Evolutionary conservation across 257 asterid genomes (phyloP), one percentile per base, ranked within the genome.

Genomic region (Nicotiana otophora): DNA sequence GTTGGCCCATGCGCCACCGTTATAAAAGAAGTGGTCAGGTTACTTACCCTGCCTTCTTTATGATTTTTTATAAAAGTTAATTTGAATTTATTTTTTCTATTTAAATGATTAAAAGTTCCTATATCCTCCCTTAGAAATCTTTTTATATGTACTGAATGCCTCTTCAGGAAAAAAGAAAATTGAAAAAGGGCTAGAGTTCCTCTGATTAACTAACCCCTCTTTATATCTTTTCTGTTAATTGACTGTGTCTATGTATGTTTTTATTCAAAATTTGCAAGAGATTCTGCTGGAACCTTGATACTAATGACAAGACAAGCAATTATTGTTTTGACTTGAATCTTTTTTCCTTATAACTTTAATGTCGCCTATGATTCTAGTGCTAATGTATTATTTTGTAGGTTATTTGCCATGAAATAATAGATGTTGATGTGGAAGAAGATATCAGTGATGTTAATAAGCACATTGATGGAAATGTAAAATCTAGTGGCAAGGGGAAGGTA

Each of bases 351-450:
- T 62, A 31, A 65, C 36, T 5, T 20, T 72, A 12, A 39, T 26
- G 28, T 65, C 42, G 23, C 74, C 10, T 14, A 54, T 82, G 55
- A 42, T 70, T 34, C 75, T 76, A 75, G 11, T 82, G 79, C 34
- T 79, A 83, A 81, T 62, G 30, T 60, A 70, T 87, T 64, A 77
- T 82, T 42, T 67, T 88, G 90, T 80, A 93, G 98, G 95, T 86
- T 74, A 76, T 82, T 80, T 84, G 28, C 85, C 93, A 86, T 54
- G 97, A 94, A 87, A 85, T 92, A 86, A 92, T 96, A 80, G 98
- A 96, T 83, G 91, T 91, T 75, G 98, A 96, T 79, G 48, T 84
- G 88, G 94, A 93, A 48, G 98, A 91, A n/a, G 94, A 89, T 60
- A 78, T 68, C 64, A 85, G 80, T 70, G 92, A 87, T 77, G 84